Evolutionary conservation across 140 eudicot genomes (phyloP).

Genomic region (Flaveria floridana): DNA sequence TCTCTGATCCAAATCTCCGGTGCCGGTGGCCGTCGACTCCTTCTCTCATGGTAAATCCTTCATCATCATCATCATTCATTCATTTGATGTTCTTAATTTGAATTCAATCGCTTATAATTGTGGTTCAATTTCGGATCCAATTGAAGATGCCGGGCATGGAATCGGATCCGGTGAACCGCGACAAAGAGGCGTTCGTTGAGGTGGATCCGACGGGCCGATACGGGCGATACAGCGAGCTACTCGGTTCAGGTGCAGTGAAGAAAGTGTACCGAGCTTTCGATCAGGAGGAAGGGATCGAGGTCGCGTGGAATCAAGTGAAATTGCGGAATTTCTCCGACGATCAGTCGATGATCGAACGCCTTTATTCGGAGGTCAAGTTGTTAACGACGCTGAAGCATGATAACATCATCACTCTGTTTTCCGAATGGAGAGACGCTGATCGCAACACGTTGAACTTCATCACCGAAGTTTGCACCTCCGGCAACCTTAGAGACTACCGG

Average conservation of each 20-base stretch:
- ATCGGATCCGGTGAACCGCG: conserved; percentile 29
- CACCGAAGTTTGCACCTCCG: conserved; percentile 70
- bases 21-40: conserved; percentile 19
- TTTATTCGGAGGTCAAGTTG: conserved; percentile 52
- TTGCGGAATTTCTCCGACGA: conserved; percentile 45
- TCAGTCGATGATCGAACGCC: conserved; percentile 48
- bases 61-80: neutral
- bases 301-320: conserved; percentile 79
- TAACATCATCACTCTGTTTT: conserved; percentile 48
- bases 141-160: conserved; percentile 47
- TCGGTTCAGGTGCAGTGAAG: conserved; percentile 66
- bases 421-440: conserved; percentile 49
- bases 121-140: too few species aligned
- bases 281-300: conserved; percentile 81
- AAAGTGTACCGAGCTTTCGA: conserved; percentile 78
- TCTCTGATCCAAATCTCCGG: conserved; percentile 11
- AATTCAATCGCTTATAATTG: too few species aligned
- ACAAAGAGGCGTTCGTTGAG: conserved; percentile 54
- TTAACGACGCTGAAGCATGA: conserved; percentile 46
- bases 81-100: neutral
- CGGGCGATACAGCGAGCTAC: conserved; percentile 65
- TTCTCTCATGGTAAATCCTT: conserved; percentile 12
- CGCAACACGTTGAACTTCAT: conserved; percentile 61
- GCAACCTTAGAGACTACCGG: conserved; percentile 64
- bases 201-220: conserved; percentile 65